Base-by-base conservation (phyloP, 176 grass and related monocot species). In the Melocanna baccifera region DNA sequence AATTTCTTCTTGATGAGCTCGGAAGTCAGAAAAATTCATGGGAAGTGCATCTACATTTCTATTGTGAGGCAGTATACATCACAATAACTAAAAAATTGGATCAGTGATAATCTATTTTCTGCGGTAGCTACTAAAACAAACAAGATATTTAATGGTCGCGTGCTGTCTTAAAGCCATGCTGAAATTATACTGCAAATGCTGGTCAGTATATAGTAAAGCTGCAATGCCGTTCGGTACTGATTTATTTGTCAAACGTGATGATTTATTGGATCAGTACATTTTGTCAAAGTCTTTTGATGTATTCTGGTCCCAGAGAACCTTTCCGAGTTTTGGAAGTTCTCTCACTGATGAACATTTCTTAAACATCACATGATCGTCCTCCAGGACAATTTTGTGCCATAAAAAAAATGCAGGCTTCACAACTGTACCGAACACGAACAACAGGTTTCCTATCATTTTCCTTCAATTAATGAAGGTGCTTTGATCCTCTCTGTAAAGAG, bases 341-440 rank as follows among this genome's bases (percentile, higher is more conserved):
- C 40, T 41, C 55, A 58, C 53, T 69, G 22, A 81, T 51, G 25
- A 66, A 32, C 42, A 62, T 32, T 25, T 51, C 26, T 69, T 75
- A 50, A 59, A 59, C 57, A 80, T 48, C 76, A 86, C 84, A 79
- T 79, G 84, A 29, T 63, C 61, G 26, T 57, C 12, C 7, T 40
- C 1, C 45, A 18, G 12, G 18, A 43, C 9, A 26, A 46, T 16
- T 55, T 78, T 85, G 30, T 22, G 58, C 29, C 58, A 48, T 29
- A 58, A 29, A 58, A 58, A 40, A 12, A 78, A 23, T 46, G 26
- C 34, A 40, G 4, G 18, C 2, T 16, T 34, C 65, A 66, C 19
- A 75, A 36, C 16, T 62, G 29, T 51, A 48, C 15, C 13, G 36
- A 47, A 86, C 20, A n/a, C 11, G 52, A 65, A 23, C 19, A 4